Conservation (phyloP, 192 early-diverging fungal genomes). For the Spinellus fusiger region DNA sequence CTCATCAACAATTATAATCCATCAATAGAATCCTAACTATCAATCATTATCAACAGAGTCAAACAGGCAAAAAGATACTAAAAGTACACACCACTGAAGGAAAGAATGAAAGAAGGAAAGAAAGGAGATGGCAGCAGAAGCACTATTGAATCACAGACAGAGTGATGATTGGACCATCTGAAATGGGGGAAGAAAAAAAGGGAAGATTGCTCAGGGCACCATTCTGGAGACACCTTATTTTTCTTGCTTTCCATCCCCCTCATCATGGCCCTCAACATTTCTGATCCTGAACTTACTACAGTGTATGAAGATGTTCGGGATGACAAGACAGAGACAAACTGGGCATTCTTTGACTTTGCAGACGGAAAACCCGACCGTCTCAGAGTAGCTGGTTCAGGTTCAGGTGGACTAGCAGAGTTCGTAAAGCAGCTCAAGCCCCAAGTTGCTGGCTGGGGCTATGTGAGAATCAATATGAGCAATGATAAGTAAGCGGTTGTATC, state of each 20-base stretch:
- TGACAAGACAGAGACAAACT: constrained; percentile 50
- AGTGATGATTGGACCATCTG: too few relatives aligned
- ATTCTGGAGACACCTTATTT: not conserved
- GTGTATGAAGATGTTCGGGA: constrained; percentile 51
- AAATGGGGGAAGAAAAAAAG: too few relatives aligned
- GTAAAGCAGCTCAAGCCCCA: constrained; percentile 49
- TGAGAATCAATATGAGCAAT: constrained; percentile 55
- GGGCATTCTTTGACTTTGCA: constrained; percentile 40
- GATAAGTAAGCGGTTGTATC: constrained; percentile 34
- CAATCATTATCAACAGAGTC: too few relatives aligned
- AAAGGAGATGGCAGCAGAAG: too few relatives aligned
- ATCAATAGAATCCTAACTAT: too few relatives aligned
- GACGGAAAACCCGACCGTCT: constrained; percentile 31
- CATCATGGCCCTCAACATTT: constrained; percentile 24
- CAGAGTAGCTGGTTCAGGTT: constrained; percentile 32
- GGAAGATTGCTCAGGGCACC: too few relatives aligned
- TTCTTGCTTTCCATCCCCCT: not conserved
- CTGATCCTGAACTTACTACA: constrained; percentile 36
- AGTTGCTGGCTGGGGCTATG: constrained; percentile 74
- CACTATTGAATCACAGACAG: too few relatives aligned
- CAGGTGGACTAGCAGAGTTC: constrained; percentile 62
- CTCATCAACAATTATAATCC: too few relatives aligned
- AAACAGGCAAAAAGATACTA: too few relatives aligned
- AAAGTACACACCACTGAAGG: too few relatives aligned
- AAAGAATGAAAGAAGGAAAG: too few relatives aligned